Evolutionary conservation across 495 filamentous ascomycete genomes (phyloP).

Genomic region (Penicillium silybi): DNA sequence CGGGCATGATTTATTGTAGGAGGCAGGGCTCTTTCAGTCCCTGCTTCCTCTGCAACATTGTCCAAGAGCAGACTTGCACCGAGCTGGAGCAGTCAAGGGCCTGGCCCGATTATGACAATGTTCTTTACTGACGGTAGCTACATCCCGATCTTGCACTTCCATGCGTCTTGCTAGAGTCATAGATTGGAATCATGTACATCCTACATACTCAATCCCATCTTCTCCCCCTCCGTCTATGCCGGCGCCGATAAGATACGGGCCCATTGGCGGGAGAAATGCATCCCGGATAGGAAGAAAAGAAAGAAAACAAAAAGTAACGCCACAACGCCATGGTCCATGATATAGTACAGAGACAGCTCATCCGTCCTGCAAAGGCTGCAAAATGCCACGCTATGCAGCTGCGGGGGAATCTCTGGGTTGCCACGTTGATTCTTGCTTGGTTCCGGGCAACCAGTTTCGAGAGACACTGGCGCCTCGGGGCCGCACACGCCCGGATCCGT

Average conservation of each 20-base stretch:
- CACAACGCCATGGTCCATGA: neutral
- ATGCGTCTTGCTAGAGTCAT: neutral
- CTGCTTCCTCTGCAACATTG: conserved; percentile 60
- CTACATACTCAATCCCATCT: neutral
- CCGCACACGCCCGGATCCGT: conserved; percentile 47
- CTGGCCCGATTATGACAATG: conserved; percentile 45
- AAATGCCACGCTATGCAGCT: conserved; percentile 2
- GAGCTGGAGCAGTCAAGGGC: conserved; percentile 65
- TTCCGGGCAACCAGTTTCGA: conserved; percentile 64
- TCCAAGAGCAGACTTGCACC: conserved; percentile 57
- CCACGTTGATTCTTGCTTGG: conserved; percentile 81
- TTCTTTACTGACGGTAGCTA: conserved; percentile 64
- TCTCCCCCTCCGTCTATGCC: conserved; percentile 2
- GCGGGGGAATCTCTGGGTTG: conserved; percentile 45
- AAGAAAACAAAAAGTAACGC: neutral
- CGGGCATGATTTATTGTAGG: conserved; percentile 92
- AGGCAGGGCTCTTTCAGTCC: conserved; percentile 44
- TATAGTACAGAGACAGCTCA: neutral
- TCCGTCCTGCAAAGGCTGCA: neutral
- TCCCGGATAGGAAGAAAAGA: neutral
- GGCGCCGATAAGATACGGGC: neutral
- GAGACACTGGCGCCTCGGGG: conserved; percentile 55
- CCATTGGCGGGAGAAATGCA: neutral
- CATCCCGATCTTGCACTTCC: conserved; percentile 28
- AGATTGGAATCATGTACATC: conserved; percentile 15